These are phyloP conservation scores for Lipomyces sp. DNA, from an alignment of 805 yeast genomes.

Conservation along the genomic window DNA sequence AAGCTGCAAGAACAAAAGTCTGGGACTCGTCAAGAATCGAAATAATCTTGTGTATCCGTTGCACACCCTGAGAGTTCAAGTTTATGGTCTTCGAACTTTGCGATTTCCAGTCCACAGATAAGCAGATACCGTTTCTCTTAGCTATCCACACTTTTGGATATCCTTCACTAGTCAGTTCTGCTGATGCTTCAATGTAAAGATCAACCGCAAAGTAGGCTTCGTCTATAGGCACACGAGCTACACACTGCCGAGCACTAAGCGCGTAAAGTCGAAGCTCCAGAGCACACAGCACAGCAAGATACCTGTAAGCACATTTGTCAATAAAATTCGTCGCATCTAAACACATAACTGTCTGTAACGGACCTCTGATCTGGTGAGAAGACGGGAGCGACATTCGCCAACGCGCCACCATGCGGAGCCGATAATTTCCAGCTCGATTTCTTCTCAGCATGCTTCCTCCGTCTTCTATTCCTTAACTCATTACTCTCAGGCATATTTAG, in stretches of 20 bases:
- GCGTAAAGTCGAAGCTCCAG: slow-evolving; percentile 48
- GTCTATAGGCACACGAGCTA: slow-evolving; percentile 44
- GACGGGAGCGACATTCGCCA: slow-evolving; percentile 46
- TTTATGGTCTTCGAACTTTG: slow-evolving; percentile 15
- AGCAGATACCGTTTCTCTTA: slow-evolving; percentile 39
- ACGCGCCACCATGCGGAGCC: slow-evolving; percentile 45
- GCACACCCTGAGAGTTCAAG: slow-evolving; percentile 23
- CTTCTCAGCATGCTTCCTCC: background rate
- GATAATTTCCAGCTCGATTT: slow-evolving; percentile 39
- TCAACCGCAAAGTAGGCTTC: slow-evolving; percentile 45
- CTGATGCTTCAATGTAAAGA: slow-evolving; percentile 40
- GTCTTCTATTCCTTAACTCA: background rate
- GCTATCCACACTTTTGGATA: slow-evolving; percentile 43
- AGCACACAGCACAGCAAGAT: slow-evolving; percentile 47
- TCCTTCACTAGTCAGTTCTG: slow-evolving; percentile 21
- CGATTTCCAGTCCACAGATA: slow-evolving; percentile 41
- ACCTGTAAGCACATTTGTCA: slow-evolving; percentile 13
- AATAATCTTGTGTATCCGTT: slow-evolving; percentile 33
- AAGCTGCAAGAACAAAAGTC: slow-evolving; percentile 28
- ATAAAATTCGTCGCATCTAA: background rate
- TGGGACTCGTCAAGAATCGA: slow-evolving; percentile 26
- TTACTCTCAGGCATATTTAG: background rate
- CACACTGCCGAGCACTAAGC: slow-evolving; percentile 45
- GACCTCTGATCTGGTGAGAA: slow-evolving; percentile 44
- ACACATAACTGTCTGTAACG: background rate